Evolutionary conservation across 2,329 filamentous ascomycete species (phyloP), one percentile per base, ranked within the genome.

Genomic region (Stagonosporopsis cucurbitacearum): DNA sequence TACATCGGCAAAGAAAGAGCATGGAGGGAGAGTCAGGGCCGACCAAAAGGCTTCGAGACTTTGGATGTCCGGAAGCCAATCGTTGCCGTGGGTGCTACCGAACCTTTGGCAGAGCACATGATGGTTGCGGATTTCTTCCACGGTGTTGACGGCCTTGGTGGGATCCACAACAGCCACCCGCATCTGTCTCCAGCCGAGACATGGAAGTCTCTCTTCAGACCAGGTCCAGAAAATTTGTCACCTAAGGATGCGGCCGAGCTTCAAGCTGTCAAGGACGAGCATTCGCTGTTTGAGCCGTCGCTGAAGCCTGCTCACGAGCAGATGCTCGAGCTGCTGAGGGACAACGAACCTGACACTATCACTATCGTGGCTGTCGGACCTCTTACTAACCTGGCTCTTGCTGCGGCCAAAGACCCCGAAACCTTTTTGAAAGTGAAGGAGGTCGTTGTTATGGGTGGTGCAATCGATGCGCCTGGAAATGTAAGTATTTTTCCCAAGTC

Each of bases 401-500:
- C 95, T 3, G 93, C 95, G 2, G 88, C 92, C 13, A 87, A 92
- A 68, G 94, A 98, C 65, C 88, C 93, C 0, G 91, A 94, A 75
- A 88, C 92, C 0, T 97, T 99, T 75, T 82, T 99, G 51, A 86
- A 87, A 39, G 91, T 88, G 44, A 96, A 96, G 75, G 92, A 98
- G 76, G 84, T 99, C 3, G 88, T 96, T 4, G 90, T 97, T 42
- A 99, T 99, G 95, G 95, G 94, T 56, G 95, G 95, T 57, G 88
- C 91, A 22, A 84, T 99, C 50, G 82, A 90, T 56, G 79, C 87
- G 40, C 84, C 87, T 46, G 95, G 95, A 65, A 99, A 99, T 75
- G 80, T 82, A 75, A 68, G 67, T 66, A 1, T 4, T 4, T 19
- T 19, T 23, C 12, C 25, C 45, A n/a, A 35, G 9, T 25, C 39